Percentiles rank a stretch among this genome's conserved stretches.
Conservation (phyloP, 2,329 filamentous ascomycete genomes). For the Aspergillus chevalieri region DNA sequence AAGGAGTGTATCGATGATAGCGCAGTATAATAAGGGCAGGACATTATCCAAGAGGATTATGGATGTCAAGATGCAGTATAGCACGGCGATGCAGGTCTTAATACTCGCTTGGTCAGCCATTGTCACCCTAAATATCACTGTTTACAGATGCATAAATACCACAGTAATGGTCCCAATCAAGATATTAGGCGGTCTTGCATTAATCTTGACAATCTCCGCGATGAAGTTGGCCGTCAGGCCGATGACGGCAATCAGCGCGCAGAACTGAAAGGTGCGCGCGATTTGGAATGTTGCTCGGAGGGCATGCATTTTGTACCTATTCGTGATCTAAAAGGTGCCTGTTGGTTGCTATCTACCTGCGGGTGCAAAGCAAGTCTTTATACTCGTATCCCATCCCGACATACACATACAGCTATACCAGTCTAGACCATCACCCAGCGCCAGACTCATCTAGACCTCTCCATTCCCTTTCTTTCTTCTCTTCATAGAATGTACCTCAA, state of each 20-base stretch:
- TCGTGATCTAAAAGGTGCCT: background rate
- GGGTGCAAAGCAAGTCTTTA: background rate
- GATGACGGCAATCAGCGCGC: slow-evolving; percentile 69
- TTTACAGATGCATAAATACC: slow-evolving; percentile 49
- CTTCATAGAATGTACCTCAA: too few relatives aligned
- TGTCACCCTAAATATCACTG: background rate
- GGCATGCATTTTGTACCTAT: slow-evolving; percentile 39
- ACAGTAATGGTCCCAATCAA: slow-evolving; percentile 73
- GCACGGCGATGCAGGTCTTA: slow-evolving; percentile 68
- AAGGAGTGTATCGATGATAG: slow-evolving; percentile 60
- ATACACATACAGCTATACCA: background rate
- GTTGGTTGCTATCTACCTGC: background rate
- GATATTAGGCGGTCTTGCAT: slow-evolving; percentile 62
- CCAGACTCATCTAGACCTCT: too few relatives aligned
- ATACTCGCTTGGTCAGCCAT: background rate
- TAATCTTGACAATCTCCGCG: slow-evolving; percentile 61
- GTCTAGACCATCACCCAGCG: background rate
- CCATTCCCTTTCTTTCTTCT: too few relatives aligned
- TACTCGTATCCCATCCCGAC: background rate
- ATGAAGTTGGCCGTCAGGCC: slow-evolving; percentile 80
- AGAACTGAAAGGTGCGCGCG: slow-evolving; percentile 63
- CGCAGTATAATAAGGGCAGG: slow-evolving; percentile 66
- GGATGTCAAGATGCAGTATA: slow-evolving; percentile 74
- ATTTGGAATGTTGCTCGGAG: slow-evolving; percentile 72
- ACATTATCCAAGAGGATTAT: slow-evolving; percentile 74